Conservation (phyloP, 192 early-diverging fungal species). For the Linnemannia hyalina region DNA sequence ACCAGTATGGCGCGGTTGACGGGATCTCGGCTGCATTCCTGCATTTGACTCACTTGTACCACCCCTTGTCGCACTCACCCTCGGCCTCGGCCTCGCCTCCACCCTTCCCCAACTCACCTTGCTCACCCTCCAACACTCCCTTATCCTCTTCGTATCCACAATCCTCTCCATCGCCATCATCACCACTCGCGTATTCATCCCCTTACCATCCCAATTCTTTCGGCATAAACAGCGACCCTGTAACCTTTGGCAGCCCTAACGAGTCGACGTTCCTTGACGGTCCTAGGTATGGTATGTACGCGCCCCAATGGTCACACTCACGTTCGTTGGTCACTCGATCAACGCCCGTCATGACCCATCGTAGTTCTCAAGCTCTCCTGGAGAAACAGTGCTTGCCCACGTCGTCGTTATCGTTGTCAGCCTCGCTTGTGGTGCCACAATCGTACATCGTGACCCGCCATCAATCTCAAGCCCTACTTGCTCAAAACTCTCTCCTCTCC, state of each 20-base stretch:
- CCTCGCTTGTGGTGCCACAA: neutral
- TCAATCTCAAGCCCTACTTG: neutral
- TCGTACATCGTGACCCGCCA: neutral
- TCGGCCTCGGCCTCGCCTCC: neutral
- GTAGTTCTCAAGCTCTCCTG: neutral
- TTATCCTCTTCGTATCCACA: neutral
- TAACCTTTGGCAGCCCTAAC: neutral
- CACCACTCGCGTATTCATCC: neutral
- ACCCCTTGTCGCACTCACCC: neutral
- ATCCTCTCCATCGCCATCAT: neutral
- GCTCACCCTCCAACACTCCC: too few relatives aligned
- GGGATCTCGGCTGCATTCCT: neutral
- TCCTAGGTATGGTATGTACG: neutral
- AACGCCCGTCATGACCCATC: neutral
- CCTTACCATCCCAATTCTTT: neutral
- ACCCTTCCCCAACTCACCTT: neutral
- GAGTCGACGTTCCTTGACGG: neutral
- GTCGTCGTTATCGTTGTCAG: neutral
- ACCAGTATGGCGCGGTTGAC: neutral
- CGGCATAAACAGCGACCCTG: neutral
- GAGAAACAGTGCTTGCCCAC: neutral
- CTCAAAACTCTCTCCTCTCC: neutral
- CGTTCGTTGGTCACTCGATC: neutral
- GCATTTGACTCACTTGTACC: neutral
- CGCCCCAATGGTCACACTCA: neutral